Evolutionary conservation across 2,329 filamentous ascomycete genomes (phyloP).

Genomic region (Cercospora sp.): DNA sequence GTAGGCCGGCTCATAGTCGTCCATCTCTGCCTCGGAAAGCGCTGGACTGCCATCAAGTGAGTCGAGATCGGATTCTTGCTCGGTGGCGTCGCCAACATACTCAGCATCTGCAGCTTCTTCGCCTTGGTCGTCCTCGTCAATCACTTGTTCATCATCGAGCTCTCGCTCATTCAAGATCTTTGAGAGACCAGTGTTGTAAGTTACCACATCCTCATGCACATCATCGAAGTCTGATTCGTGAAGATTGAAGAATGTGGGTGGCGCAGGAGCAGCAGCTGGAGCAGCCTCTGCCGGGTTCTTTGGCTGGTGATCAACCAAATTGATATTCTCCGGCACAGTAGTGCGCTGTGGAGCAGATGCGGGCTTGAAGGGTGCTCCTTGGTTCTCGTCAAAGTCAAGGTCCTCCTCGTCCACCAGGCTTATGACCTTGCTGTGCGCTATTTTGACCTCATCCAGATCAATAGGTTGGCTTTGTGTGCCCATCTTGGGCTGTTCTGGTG

Average conservation of each 20-base stretch:
- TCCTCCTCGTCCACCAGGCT: slow-evolving; percentile 28
- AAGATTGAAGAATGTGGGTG: neutral
- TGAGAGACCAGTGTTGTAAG: slow-evolving; percentile 17
- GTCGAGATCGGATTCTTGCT: neutral
- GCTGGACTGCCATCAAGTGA: slow-evolving; percentile 14
- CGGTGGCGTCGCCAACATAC: slow-evolving; percentile 21
- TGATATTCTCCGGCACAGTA: slow-evolving; percentile 20
- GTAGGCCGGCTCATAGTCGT: slow-evolving; percentile 6
- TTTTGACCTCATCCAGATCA: slow-evolving; percentile 20
- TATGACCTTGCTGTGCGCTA: slow-evolving; percentile 17
- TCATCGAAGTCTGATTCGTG: slow-evolving; percentile 9
- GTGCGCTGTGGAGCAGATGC: neutral
- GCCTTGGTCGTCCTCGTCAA: slow-evolving; percentile 16
- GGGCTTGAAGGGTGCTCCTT: neutral
- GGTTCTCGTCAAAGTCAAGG: slow-evolving; percentile 22
- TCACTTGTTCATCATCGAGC: slow-evolving; percentile 11
- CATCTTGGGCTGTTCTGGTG: slow-evolving; percentile 31
- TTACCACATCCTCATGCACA: neutral
- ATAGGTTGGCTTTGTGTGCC: slow-evolving; percentile 32
- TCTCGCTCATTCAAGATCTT: slow-evolving; percentile 29
- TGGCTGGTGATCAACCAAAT: neutral
- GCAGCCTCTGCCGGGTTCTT: neutral
- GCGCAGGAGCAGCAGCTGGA: neutral
- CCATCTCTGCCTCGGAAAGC: slow-evolving; percentile 10
- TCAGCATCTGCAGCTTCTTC: slow-evolving; percentile 13